These are phyloP conservation scores for Gonapodya prolifera DNA, from an alignment of 192 early-diverging fungal genomes.

Conservation along the genomic window DNA sequence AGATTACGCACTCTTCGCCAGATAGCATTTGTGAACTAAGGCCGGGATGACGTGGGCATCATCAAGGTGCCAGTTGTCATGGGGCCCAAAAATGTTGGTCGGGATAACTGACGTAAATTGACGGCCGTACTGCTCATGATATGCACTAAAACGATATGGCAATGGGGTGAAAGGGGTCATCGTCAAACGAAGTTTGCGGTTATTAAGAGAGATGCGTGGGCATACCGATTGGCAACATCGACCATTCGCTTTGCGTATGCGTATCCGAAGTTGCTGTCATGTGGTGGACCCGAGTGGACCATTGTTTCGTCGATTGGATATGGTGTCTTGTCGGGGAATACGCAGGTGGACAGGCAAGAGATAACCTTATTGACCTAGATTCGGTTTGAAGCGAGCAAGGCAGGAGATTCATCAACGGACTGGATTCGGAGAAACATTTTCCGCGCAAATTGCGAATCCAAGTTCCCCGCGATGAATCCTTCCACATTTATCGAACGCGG, in stretches of 20 bases:
- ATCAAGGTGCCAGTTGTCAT: constrained; percentile 67
- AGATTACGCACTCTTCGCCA: constrained; percentile 52
- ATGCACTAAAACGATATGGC: constrained; percentile 31
- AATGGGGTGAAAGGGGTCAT: background rate
- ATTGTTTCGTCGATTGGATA: constrained; percentile 79
- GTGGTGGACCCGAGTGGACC: constrained; percentile 71
- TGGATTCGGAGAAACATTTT: too few species aligned
- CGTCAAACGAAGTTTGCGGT: background rate
- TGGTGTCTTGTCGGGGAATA: constrained; percentile 70
- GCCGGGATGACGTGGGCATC: constrained; percentile 71
- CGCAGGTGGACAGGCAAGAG: constrained; percentile 73
- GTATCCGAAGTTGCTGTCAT: constrained; percentile 70
- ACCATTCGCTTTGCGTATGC: constrained; percentile 74
- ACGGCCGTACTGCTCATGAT: constrained; percentile 65
- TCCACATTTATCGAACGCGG: too few species aligned
- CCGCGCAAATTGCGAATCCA: too few species aligned
- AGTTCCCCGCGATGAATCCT: too few species aligned
- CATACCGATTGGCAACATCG: constrained; percentile 66
- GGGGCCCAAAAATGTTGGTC: constrained; percentile 70
- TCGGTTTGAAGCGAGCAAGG: background rate
- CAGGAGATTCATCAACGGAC: too few species aligned
- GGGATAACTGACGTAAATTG: constrained; percentile 69
- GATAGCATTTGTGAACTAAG: constrained; percentile 67
- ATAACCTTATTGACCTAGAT: constrained; percentile 64
- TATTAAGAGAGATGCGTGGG: background rate